Evolutionary conservation across 169 alveolate genomes (phyloP), one percentile per base, ranked within the genome.

Genomic region (Fabrea salina): DNA sequence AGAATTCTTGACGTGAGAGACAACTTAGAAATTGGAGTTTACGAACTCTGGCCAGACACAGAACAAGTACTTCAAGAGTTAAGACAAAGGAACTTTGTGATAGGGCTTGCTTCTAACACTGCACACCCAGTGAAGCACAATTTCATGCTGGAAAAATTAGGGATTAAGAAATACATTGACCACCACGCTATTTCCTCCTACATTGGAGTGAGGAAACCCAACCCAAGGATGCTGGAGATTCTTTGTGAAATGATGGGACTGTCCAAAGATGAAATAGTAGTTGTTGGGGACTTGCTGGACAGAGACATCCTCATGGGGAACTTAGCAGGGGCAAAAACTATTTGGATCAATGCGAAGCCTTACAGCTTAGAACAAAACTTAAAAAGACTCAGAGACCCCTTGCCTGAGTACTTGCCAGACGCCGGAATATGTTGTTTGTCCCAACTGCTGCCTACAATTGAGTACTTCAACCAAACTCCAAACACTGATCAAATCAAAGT

Each of bases 11-110:
- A 32, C 7, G 59, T 33, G 2, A 37, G 32, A n/a, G 16, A 37
- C 13, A 59, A 32, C 1, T 25, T 67, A 11, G 39, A 67, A 1
- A n/a, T 41, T 41, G 59, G 78, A n/a, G 37, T 41, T 1, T 67
- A 67, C 33, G 78, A 67, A 37, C 41, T 67, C 2, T 67, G 78
- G 78, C 78, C 78, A 22, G 78, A 67, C 32, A 67, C 78, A 6
- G n/a, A n/a, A 43, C 11, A 16, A 40, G 44, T 41, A 13, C 27
- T 67, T n/a, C 2, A 43, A 19, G 22, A 44, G 61, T 30, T 37
- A 1, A 13, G 33, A 44, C n/a, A 41, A 19, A 13, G 11, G 8
- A 59, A 59, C 1, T 41, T 22, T 4, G 19, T 11, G 16, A 8
- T 67, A n/a, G 78, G 61, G 11, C 44, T 67, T 41, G 78, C 78